Percentiles rank a stretch among this genome's conserved stretches.
Evolutionary conservation across 345 rosid genomes (phyloP).

Genomic region (sweet orange (Citrus sinensis)): DVS_A1.0 CM039168.1:15424501-15425000

Average conservation of each 20-base stretch:
- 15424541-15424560: conserved; percentile 36
- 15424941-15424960: conserved; percentile 43
- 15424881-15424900: conserved; percentile 60
- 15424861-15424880: conserved; percentile 61
- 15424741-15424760: conserved; percentile 77
- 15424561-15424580: conserved; percentile 65
- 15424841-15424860: conserved; percentile 41
- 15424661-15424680: conserved; percentile 38
- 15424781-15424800: conserved; percentile 58
- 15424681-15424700: background rate
- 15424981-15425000: conserved; percentile 85
- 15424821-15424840: conserved; percentile 46
- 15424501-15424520: background rate
- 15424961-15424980: conserved; percentile 70
- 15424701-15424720: conserved; percentile 34
- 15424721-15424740: conserved; percentile 84
- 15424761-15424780: conserved; percentile 65
- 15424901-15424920: conserved; percentile 71
- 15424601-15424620: conserved; percentile 64
- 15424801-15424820: conserved; percentile 59
- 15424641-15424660: conserved; percentile 82
- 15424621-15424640: conserved; percentile 49
- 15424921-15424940: conserved; percentile 52
- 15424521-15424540: conserved; percentile 26
- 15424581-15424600: conserved; percentile 61